phyloP scores from a whole-genome alignment of 352 stramenopile genomes.

The Phytopythium mirpurense region DNA sequence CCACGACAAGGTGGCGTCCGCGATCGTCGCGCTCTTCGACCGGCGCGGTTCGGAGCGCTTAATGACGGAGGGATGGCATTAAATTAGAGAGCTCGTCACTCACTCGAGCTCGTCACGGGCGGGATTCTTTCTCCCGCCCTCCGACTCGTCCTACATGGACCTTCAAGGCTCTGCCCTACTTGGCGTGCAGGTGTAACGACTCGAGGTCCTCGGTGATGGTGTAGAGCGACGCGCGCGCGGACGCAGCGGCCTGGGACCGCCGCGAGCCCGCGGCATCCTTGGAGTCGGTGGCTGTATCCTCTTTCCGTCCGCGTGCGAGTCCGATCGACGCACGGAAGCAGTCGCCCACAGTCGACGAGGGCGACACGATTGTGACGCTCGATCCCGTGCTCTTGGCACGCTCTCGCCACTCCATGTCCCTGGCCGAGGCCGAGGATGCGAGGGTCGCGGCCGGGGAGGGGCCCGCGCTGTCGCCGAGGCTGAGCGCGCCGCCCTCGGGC shows the following conservation, averaged over 20 bases:
- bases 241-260: not conserved
- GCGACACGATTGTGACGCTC: slow-evolving; percentile 8
- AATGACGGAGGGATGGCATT: not conserved
- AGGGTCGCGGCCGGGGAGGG: slow-evolving; percentile 6
- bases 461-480: slow-evolving; percentile 15
- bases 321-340: not conserved
- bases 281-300: not conserved
- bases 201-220: slow-evolving; percentile 52
- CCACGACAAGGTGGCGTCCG: slow-evolving; percentile 48
- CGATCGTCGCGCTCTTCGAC: slow-evolving; percentile 53
- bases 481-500: slow-evolving; percentile 6
- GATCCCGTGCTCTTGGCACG: not conserved
- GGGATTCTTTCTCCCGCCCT: not conserved
- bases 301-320: not conserved
- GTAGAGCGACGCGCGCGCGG: slow-evolving; percentile 29
- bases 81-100: not conserved
- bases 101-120: not conserved
- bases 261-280: not conserved
- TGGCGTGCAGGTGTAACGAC: slow-evolving; percentile 14
- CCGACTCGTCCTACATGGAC: no score
- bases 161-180: not conserved
- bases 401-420: slow-evolving; percentile 3
- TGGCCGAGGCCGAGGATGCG: slow-evolving; percentile 3
- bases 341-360: slow-evolving; percentile 6
- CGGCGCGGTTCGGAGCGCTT: no score